Conservation (phyloP, 768 basidiomycete species). For the Pleurotus citrinopileatus region DNA sequence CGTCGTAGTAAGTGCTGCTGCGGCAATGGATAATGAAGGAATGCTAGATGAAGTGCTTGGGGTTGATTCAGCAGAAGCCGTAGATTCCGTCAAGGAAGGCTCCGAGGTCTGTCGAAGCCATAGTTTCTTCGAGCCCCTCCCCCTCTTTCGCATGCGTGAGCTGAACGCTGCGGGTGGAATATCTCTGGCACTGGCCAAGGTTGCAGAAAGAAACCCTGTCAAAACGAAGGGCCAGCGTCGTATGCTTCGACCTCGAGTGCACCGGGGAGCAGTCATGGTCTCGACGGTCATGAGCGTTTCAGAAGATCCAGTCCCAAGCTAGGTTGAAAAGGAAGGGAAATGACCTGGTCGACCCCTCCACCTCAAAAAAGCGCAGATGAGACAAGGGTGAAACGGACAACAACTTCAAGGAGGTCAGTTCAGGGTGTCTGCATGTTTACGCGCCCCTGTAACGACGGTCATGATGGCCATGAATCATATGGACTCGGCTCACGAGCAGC, state of each 20-base stretch:
- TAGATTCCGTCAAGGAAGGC: neutral
- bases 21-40: neutral
- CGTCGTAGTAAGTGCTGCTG: neutral
- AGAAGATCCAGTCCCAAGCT: too few species aligned
- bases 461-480: too few species aligned
- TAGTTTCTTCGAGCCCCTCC: neutral
- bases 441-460: too few species aligned
- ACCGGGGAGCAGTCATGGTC: neutral
- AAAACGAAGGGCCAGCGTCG: neutral
- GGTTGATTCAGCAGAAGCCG: neutral
- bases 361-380: too few species aligned
- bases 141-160: neutral
- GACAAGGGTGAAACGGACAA: too few species aligned
- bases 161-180: neutral
- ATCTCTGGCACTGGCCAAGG: neutral
- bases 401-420: too few species aligned
- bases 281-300: neutral
- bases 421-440: too few species aligned
- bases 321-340: too few species aligned
- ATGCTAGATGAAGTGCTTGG: neutral
- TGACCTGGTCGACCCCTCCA: too few species aligned
- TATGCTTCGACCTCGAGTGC: neutral
- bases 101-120: constrained; percentile 2
- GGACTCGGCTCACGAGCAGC: too few species aligned
- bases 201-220: neutral